phyloP scores from a whole-genome alignment of 208 protist species.

The Blechomonas ayalai region DNA sequence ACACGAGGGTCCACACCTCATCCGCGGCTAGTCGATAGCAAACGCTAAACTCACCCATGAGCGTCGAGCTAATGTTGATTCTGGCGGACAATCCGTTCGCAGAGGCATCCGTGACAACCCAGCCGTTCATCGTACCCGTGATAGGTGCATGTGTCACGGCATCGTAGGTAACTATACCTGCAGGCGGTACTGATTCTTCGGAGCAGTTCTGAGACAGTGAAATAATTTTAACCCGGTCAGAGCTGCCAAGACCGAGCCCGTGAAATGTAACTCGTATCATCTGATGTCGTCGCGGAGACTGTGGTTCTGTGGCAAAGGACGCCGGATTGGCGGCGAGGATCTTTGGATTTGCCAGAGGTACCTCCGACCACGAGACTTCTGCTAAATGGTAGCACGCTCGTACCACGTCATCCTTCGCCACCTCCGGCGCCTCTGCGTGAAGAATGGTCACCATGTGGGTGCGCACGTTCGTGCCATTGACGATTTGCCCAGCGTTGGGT shows the following conservation, averaged over 20 bases:
- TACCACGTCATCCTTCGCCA: conserved; percentile 13
- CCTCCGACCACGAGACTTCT: conserved; percentile 57
- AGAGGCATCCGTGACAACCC: conserved; percentile 31
- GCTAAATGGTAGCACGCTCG: conserved; percentile 61
- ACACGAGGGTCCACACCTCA: conserved; percentile 85
- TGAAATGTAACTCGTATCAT: conserved; percentile 52
- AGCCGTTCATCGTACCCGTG: conserved; percentile 22
- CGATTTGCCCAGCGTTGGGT: conserved; percentile 22
- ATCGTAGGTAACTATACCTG: conserved; percentile 36
- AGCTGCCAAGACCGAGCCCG: conserved; percentile 36
- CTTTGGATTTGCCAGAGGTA: conserved; percentile 34
- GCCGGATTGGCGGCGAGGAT: conserved; percentile 73
- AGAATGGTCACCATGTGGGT: conserved; percentile 56
- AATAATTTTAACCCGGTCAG: conserved; percentile 77
- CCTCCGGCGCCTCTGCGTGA: conserved; percentile 27
- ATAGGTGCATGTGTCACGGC: background rate
- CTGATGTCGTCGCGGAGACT: conserved; percentile 26
- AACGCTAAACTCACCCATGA: conserved; percentile 58
- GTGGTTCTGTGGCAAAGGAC: conserved; percentile 44
- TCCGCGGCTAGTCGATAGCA: conserved; percentile 77
- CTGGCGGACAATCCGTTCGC: conserved; percentile 23
- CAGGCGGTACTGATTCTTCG: conserved; percentile 43
- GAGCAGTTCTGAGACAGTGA: conserved; percentile 46
- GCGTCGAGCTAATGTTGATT: conserved; percentile 56
- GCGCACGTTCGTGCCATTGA: conserved; percentile 36